A percentile compares a stretch with the other conserved stretches of the same genome.
Conservation (phyloP, 495 filamentous ascomycete species). For the Hypoxylon cercidicola region DNA sequence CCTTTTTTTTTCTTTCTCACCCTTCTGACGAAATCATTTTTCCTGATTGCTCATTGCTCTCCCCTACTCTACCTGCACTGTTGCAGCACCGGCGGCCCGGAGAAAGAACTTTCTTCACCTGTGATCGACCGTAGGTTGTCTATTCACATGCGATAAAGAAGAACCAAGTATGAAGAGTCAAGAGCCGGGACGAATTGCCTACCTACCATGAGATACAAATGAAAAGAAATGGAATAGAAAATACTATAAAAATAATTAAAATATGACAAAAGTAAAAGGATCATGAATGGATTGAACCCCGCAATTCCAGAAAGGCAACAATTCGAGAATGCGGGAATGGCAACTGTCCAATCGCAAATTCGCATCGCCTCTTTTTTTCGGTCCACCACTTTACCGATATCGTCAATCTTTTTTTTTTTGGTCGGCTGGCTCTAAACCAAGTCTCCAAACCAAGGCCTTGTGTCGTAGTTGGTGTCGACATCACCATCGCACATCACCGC, state of each 20-base stretch:
- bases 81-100: background rate
- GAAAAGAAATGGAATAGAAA: slow-evolving; percentile 10
- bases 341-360: slow-evolving; percentile 35
- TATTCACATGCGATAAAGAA: slow-evolving; percentile 19
- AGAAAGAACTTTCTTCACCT: background rate
- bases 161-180: slow-evolving; percentile 8
- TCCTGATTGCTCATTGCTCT: slow-evolving; percentile 16
- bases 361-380: slow-evolving; percentile 34
- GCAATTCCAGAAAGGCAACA: slow-evolving; percentile 33
- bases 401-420: slow-evolving; percentile 39
- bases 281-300: slow-evolving; percentile 32
- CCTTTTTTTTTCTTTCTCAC: slow-evolving; percentile 14
- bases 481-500: slow-evolving; percentile 18
- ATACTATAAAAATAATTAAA: slow-evolving; percentile 1
- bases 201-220: slow-evolving; percentile 7
- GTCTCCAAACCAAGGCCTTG: slow-evolving; percentile 6
- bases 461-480: slow-evolving; percentile 30
- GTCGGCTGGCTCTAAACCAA: slow-evolving; percentile 24
- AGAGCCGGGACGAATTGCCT: background rate
- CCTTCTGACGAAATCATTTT: slow-evolving; percentile 10
- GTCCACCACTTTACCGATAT: slow-evolving; percentile 46
- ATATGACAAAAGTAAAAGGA: slow-evolving; percentile 5
- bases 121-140: slow-evolving; percentile 5
- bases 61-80: background rate
- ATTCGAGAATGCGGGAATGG: slow-evolving; percentile 43